phyloP scores from a whole-genome alignment of 345 rosid genomes.

The Pugionium dolabratum region DNA sequence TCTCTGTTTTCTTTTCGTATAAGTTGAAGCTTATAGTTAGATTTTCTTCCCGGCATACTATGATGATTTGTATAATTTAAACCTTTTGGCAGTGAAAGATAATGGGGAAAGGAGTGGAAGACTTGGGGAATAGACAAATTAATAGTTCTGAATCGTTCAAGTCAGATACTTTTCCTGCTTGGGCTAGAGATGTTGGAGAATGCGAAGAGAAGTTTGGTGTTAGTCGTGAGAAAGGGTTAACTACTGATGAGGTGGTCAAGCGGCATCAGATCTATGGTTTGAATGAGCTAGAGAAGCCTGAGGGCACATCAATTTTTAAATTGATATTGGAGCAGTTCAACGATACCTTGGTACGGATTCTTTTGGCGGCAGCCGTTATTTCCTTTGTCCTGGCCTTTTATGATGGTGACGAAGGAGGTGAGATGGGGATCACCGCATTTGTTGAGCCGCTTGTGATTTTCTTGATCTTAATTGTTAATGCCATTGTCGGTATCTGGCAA shows the following conservation, averaged over 20 bases:
- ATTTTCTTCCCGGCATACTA: conserved; percentile 1
- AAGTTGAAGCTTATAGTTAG: conserved; percentile 4
- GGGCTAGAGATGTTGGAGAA: conserved; percentile 66
- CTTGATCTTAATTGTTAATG: conserved; percentile 88
- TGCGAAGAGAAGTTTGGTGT: conserved; percentile 58
- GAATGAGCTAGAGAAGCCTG: conserved; percentile 81
- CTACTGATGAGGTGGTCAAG: conserved; percentile 52
- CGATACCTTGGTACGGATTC: conserved; percentile 82
- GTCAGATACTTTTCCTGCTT: conserved; percentile 51
- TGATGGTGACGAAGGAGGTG: conserved; percentile 90
- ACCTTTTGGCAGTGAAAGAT: conserved; percentile 19
- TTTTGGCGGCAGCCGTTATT: conserved; percentile 68
- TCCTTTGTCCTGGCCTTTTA: conserved; percentile 77
- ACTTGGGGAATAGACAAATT: conserved; percentile 42
- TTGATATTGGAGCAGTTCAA: conserved; percentile 73
- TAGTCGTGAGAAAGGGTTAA: conserved; percentile 48
- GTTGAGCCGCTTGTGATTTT: conserved; percentile 94
- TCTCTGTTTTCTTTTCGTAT: background rate
- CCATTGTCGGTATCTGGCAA: conserved; percentile 90
- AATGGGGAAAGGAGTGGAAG: conserved; percentile 68
- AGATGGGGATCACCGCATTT: conserved; percentile 79
- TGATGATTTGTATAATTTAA: conserved; percentile 17
- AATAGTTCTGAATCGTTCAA: conserved; percentile 18
- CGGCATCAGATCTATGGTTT: conserved; percentile 55
- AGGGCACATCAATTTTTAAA: conserved; percentile 57